Conservation (phyloP, 805 yeast genomes). For the Ogataea trehalophila region DNA sequence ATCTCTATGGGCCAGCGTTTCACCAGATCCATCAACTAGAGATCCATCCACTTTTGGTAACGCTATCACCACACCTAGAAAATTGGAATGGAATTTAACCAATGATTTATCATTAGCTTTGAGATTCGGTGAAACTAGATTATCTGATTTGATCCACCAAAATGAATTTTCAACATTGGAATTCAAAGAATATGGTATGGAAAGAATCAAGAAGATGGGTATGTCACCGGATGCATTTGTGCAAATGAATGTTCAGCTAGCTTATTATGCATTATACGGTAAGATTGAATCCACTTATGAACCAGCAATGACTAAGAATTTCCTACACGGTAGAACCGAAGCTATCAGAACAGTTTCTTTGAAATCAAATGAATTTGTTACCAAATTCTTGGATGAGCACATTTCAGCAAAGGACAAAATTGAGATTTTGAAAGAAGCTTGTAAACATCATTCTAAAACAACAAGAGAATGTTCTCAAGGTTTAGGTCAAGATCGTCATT, state of each 20-base stretch:
- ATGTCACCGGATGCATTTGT: conserved; percentile 92
- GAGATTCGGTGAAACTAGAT: conserved; percentile 86
- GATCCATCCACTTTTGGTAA: conserved; percentile 40
- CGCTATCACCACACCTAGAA: conserved; percentile 70
- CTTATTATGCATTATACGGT: conserved; percentile 88
- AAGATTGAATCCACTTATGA: conserved; percentile 91
- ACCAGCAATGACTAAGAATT: conserved; percentile 92
- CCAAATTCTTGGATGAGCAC: conserved; percentile 72
- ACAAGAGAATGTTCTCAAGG: conserved; percentile 72
- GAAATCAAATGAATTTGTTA: conserved; percentile 76
- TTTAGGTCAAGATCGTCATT: conserved; percentile 87
- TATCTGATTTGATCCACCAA: conserved; percentile 82
- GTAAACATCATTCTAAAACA: conserved; percentile 60
- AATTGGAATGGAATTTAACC: conserved; percentile 83
- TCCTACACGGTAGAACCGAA: conserved; percentile 88
- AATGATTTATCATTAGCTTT: conserved; percentile 72
- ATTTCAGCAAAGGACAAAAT: conserved; percentile 57
- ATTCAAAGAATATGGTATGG: conserved; percentile 68
- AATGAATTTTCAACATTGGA: conserved; percentile 82
- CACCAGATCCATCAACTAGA: conserved; percentile 43
- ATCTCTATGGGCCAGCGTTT: conserved; percentile 55
- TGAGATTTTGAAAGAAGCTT: conserved; percentile 58
- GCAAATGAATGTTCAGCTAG: conserved; percentile 91
- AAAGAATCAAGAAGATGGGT: conserved; percentile 75
- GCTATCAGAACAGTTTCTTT: conserved; percentile 81